A percentile compares a stretch with the other conserved stretches of the same genome.
Evolutionary conservation across 129 eudicot genomes (phyloP).

Genomic region (Pulicaria dysenterica): DNA sequence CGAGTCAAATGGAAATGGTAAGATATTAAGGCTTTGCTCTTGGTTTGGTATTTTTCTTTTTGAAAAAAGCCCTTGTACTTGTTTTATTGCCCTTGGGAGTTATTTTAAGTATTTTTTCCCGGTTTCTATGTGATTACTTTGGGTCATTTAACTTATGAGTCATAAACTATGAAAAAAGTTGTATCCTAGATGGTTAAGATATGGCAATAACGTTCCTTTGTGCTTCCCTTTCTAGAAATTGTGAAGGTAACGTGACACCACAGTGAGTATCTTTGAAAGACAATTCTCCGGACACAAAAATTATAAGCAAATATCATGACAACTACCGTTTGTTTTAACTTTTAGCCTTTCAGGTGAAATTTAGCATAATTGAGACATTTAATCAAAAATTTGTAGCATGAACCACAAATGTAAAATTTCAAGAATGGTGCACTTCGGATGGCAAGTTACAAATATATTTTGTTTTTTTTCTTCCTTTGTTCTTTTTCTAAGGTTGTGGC

Average conservation of each 20-base stretch:
- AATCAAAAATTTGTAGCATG: constrained; percentile 13
- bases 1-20: constrained; percentile 65
- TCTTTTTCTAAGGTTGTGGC: no score
- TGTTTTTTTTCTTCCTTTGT: no score
- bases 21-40: constrained; percentile 12
- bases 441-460: neutral
- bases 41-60: neutral
- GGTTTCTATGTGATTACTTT: neutral
- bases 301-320: neutral
- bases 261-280: neutral
- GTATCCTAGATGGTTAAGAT: constrained; percentile 11
- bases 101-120: no score
- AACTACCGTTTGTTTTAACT: neutral
- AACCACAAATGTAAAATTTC: constrained; percentile 11
- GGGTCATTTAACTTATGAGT: neutral
- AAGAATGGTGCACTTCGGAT: neutral
- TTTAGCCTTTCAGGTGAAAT: constrained; percentile 5
- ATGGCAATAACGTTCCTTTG: no score
- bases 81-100: constrained; percentile 6
- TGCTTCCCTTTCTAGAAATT: neutral
- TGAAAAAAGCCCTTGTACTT: neutral
- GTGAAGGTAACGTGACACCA: neutral
- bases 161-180: neutral
- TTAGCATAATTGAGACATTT: no score
- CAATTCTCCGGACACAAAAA: constrained; percentile 7